Conservation (phyloP, 352 stramenopile species). For the Globisporangium cederbergense region DNA sequence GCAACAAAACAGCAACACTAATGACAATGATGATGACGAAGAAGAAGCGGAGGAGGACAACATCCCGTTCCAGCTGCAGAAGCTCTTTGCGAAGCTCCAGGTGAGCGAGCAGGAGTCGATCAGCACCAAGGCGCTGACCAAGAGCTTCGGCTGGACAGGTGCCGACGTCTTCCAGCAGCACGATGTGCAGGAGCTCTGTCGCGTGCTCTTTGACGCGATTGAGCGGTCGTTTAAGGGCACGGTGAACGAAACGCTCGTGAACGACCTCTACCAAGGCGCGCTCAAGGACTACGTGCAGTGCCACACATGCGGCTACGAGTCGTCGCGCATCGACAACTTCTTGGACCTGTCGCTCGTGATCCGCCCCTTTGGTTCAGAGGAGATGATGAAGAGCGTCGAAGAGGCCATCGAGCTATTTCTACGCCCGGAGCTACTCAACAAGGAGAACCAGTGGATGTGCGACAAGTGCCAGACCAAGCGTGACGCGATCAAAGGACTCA, state of each 20-base stretch:
- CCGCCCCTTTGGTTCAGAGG: conserved; percentile 77
- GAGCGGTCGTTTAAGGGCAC: conserved; percentile 87
- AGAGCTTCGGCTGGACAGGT: conserved; percentile 91
- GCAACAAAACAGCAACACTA: conserved; percentile 8
- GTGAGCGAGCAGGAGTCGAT: conserved; percentile 67
- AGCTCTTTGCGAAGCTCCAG: conserved; percentile 90
- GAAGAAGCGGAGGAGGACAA: conserved; percentile 69
- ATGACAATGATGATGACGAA: conserved; percentile 34
- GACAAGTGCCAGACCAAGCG: conserved; percentile 79
- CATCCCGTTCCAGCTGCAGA: conserved; percentile 89
- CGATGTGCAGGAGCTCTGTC: conserved; percentile 89
- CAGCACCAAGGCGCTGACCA: conserved; percentile 83
- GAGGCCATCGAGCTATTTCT: conserved; percentile 88
- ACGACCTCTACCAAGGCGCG: conserved; percentile 79
- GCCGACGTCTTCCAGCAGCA: conserved; percentile 90
- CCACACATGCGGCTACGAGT: conserved; percentile 80
- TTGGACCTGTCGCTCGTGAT: conserved; percentile 90
- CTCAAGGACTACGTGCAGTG: conserved; percentile 91
- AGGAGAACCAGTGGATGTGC: conserved; percentile 90
- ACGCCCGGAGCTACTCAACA: conserved; percentile 81
- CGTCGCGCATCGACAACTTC: conserved; percentile 84
- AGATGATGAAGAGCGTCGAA: conserved; percentile 83
- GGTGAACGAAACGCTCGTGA: conserved; percentile 84
- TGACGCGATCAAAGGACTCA: conserved; percentile 89
- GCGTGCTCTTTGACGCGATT: conserved; percentile 90